Evolutionary conservation across 306 rosid genomes (phyloP).

Genomic region (Trifolium subterraneum): DNA sequence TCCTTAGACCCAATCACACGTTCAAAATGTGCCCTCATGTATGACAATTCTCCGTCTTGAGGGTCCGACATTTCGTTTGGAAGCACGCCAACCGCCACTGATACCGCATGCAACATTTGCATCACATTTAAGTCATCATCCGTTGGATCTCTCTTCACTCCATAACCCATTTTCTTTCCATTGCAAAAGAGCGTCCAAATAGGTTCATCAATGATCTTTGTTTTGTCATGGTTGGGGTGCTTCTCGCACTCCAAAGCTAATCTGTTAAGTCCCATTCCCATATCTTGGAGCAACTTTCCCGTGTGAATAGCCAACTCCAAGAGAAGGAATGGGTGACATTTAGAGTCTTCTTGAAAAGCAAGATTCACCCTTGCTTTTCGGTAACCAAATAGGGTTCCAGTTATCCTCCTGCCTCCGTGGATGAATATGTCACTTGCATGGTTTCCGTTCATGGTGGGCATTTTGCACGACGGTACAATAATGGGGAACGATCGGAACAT

Average conservation of each 20-base stretch:
- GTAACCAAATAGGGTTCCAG: slow-evolving; percentile 78
- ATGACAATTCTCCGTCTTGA: slow-evolving; percentile 67
- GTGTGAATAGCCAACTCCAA: slow-evolving; percentile 76
- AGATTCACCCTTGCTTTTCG: slow-evolving; percentile 70
- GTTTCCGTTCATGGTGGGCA: slow-evolving; percentile 39
- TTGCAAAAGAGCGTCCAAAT: slow-evolving; percentile 79
- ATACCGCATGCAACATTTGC: slow-evolving; percentile 68
- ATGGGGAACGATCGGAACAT: slow-evolving; percentile 79
- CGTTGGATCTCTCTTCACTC: slow-evolving; percentile 70
- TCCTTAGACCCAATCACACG: slow-evolving; percentile 82
- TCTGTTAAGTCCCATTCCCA: slow-evolving; percentile 73
- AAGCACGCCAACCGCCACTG: slow-evolving; percentile 79
- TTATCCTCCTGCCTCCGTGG: slow-evolving; percentile 65
- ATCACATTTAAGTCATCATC: slow-evolving; percentile 76
- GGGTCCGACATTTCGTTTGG: slow-evolving; percentile 55
- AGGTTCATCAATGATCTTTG: slow-evolving; percentile 69
- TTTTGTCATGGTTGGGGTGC: slow-evolving; percentile 47
- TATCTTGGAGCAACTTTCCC: slow-evolving; percentile 68
- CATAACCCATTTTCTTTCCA: slow-evolving; percentile 83
- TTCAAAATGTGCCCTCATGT: slow-evolving; percentile 77
- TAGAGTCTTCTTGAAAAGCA: slow-evolving; percentile 74
- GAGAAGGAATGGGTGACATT: slow-evolving; percentile 61
- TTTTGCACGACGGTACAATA: slow-evolving; percentile 66
- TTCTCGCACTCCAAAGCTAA: slow-evolving; percentile 85
- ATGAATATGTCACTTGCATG: slow-evolving; percentile 39